Evolutionary conservation across 1,284 basidiomycete genomes (phyloP).

Genomic region (Coniophora puteana): DNA sequence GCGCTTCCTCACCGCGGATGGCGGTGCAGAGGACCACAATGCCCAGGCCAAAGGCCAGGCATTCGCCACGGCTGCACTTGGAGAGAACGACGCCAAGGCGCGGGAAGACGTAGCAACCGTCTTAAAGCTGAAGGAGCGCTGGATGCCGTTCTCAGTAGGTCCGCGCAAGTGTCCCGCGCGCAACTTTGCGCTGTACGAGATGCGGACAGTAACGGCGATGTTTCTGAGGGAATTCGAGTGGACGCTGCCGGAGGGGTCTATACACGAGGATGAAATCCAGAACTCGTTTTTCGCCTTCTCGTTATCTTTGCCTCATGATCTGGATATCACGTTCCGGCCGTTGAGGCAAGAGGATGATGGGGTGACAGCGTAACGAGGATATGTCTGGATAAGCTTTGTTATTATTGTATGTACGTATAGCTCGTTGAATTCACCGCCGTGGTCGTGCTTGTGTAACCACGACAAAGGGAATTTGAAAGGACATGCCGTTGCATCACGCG

Average conservation of each 20-base stretch:
- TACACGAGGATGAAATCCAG: slow-evolving; percentile 5
- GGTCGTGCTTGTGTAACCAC: too few species aligned
- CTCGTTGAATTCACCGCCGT: too few species aligned
- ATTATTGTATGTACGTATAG: too few species aligned
- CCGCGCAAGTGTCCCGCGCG: slow-evolving; percentile 11
- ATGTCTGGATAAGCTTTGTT: too few species aligned
- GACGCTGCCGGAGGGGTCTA: slow-evolving; percentile 9
- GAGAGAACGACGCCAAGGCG: too few species aligned
- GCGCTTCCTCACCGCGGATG: neutral
- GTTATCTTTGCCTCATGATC: slow-evolving; percentile 11
- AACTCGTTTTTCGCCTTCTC: slow-evolving; percentile 13
- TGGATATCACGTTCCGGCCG: slow-evolving; percentile 11
- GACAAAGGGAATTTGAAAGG: too few species aligned
- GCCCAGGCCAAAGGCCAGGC: too few species aligned
- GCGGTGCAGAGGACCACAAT: neutral
- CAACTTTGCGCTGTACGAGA: slow-evolving; percentile 14
- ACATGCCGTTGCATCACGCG: too few species aligned
- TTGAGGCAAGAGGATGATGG: too few species aligned
- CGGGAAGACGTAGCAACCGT: neutral
- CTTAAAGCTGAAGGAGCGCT: neutral
- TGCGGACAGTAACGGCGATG: slow-evolving; percentile 11
- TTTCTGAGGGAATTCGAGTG: slow-evolving; percentile 12
- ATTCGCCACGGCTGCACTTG: too few species aligned
- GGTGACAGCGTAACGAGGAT: too few species aligned
- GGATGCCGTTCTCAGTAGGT: slow-evolving; percentile 6